Evolutionary conservation across 495 filamentous ascomycete genomes (phyloP), one percentile per base, ranked within the genome.

Genomic region (Ramalina peruviana): DNA sequence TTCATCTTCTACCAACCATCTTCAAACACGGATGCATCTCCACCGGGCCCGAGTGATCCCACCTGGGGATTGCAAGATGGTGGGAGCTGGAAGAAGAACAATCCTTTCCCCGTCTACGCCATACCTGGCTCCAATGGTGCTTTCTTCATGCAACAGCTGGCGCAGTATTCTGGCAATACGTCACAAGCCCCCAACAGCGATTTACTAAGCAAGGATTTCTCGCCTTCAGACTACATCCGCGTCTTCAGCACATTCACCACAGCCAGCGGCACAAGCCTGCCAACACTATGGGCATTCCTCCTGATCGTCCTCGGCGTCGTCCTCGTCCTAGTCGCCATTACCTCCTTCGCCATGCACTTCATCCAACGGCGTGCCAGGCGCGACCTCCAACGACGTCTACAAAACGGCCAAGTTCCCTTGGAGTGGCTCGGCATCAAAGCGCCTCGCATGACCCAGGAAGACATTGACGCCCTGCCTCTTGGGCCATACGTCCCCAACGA

Each of bases 71-170:
- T 94, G 15, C 65, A 75, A 6, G 84, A 83, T 57, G 71, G 69
- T 3, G 72, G 66, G 1, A 60, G 58, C 17, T 93, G 87, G 86
- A 83, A 74, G 61, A 58, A 60, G 6, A 55, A 69, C 9, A 78
- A 81, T 56, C 59, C 69, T 15, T 94, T 75, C 59, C 89, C 90
- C 0, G 72, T 94, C n/a, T 95, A 87, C 63, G 90, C 86, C 19
- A 74, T 97, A 3, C 75, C 86, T 1, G 79, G 85, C 3, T 50
- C 64, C 15, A 70, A 72, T 16, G 90, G 88, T 39, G 57, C 64
- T 6, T 64, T 70, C 17, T 69, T 94, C 59, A 84, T 94, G 79
- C 56, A 76, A 37, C 74, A 87, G 57, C 65, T 92, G 21, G 75
- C 77, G 16, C 64, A 73, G 49, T 94, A 89, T 61, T 88, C 85